Evolutionary conservation across 495 filamentous ascomycete species (phyloP), one percentile per base, ranked within the genome.

Genomic region (Podospora fimiseda): DNA sequence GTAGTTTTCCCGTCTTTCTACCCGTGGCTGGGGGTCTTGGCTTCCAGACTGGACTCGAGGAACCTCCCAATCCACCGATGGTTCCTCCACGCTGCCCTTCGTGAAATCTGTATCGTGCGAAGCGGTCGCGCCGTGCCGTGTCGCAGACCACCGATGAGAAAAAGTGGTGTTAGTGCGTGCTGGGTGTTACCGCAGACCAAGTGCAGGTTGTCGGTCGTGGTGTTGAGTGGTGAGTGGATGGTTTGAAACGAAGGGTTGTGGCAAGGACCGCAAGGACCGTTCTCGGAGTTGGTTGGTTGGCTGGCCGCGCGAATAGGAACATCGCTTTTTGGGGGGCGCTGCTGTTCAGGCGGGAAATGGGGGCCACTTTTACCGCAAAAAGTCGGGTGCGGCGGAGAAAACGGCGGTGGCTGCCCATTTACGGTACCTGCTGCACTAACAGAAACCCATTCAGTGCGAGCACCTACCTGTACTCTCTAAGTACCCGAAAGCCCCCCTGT

Each of bases 271-370:
- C 55, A 57, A 60, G 53, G 55, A 61, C 64, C 64, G 56, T 52
- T 61, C 61, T 61, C 60, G 55, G 61, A 62, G 53, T 50, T 61
- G 62, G 64, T 58, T 67, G 61, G 64, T 64, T 60, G 61, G 63
- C 11, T 33, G 27, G 27, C 27, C 55, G 52, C 50, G 56, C 55
- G 23, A 59, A 54, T 60, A 51, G 43, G 60, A 53, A 18, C 48
- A 14, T 36, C 36, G 36, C 24, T 50, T 44, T 21, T 49, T 43
- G 23, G 24, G 40, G 43, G 52, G 47, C 46, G 52, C 50, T 43
- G 50, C 21, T 50, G 49, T 56, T 43, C 54, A 16, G 44, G 21
- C 20, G 44, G 21, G 23, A 47, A 33, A 47, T 47, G 44, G 44
- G 44, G 20, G 44, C 44, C 44, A 44, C 27, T 33, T 33, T 33